Conservation (phyloP, 257 asterid genomes). For the Eustoma russellianum region DNA sequence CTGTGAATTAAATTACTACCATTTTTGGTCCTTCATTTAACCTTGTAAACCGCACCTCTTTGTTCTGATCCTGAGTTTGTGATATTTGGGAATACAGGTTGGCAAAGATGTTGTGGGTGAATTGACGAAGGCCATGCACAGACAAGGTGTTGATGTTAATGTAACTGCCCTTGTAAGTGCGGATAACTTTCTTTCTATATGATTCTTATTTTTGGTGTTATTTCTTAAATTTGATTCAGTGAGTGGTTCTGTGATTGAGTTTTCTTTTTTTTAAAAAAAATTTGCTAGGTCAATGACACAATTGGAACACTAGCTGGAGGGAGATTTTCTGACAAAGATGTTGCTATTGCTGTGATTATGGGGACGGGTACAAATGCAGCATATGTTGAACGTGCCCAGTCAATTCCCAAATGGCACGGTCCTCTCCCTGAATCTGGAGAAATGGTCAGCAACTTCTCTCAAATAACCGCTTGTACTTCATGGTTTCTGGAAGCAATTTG, state of each 20-base stretch:
- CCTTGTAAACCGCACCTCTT: too few relatives aligned
- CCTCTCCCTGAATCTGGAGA: constrained; percentile 52
- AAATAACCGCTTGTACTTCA: neutral
- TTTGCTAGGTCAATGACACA: constrained; percentile 65
- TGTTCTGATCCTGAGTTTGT: neutral
- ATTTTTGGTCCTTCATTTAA: too few relatives aligned
- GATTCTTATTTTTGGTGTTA: too few relatives aligned
- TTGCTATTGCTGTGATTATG: constrained; percentile 73
- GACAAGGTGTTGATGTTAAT: constrained; percentile 61
- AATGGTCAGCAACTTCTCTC: constrained; percentile 42
- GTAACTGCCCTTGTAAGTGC: constrained; percentile 68
- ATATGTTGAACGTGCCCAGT: constrained; percentile 78
- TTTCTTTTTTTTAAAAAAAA: neutral
- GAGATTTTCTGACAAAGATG: constrained; percentile 73
- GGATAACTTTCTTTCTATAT: neutral
- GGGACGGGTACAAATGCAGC: constrained; percentile 98
- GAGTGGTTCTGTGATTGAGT: too few relatives aligned
- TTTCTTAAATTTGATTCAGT: too few relatives aligned
- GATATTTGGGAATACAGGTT: constrained; percentile 32
- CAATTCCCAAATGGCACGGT: constrained; percentile 82
- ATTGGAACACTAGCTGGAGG: constrained; percentile 78
- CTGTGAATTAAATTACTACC: too few relatives aligned
- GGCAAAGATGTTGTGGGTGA: constrained; percentile 75
- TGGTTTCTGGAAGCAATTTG: neutral
- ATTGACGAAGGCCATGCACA: constrained; percentile 60